Evolutionary conservation across 2,329 filamentous ascomycete genomes (phyloP), one percentile per base, ranked within the genome.

Genomic region (Thielaviopsis ethacetica): DNA sequence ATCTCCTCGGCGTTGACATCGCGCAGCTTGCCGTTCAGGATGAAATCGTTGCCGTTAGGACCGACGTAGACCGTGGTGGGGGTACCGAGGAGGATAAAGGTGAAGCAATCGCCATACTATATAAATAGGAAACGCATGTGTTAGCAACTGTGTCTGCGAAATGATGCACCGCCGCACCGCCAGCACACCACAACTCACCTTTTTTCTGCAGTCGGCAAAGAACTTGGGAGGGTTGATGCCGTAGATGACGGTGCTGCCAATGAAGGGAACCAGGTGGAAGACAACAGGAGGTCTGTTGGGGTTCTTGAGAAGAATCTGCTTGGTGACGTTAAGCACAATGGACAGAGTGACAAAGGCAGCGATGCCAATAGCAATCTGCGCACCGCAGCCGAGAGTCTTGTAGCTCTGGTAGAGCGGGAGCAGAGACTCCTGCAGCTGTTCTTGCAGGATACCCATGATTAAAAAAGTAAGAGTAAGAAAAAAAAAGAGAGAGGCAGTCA

Each of bases 211-310:
- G 69, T 77, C 83, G 80, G 65, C 77, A 75, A 96, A 95, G 79
- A 96, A 97, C 56, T 76, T 77, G 67, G 88, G 91, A 17, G 91
- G 91, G 68, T 97, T 89, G 72, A 96, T 96, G 71, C 91, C 91
- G 73, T 97, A 98, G 52, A 82, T 87, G 66, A 97, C 77, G 62
- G 93, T 96, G 75, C 85, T 96, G 63, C 91, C 91, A 67, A 98
- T 78, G 65, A 95, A 73, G 61, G 87, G 88, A 67, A 91, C 78
- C 80, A 81, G 87, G 71, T 89, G 85, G 71, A 91, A 91, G 62
- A 91, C 86, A 60, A 91, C 65, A 1, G 87, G 87, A 30, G 87
- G 87, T 69, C 90, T 86, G 69, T 90, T 86, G 56, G 85, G 81
- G 66, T 90, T 91, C 73, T 82, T 87, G 75, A 89, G 82, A 62